Conservation (phyloP, 1,284 basidiomycete species). For the Lignosus rhinocerotis region DNA sequence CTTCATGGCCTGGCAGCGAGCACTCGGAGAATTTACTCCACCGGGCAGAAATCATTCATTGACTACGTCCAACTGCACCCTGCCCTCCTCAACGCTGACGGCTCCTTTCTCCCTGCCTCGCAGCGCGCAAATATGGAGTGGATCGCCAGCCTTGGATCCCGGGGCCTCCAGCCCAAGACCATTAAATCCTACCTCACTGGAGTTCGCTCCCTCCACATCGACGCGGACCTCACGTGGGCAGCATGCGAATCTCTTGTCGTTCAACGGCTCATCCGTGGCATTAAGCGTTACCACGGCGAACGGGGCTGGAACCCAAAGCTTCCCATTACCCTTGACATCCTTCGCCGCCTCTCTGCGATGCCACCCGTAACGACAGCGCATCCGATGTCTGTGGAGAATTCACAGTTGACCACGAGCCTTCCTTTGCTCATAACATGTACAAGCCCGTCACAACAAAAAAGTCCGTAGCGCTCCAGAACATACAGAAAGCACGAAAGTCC, state of each 20-base stretch:
- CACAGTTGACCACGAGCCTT: too few species aligned
- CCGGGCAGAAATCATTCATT: slow-evolving; percentile 33
- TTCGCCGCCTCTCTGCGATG: too few species aligned
- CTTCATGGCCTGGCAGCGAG: slow-evolving; percentile 30
- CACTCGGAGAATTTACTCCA: slow-evolving; percentile 30
- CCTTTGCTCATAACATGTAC: too few species aligned
- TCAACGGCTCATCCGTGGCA: slow-evolving; percentile 28
- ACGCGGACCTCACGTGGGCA: slow-evolving; percentile 26
- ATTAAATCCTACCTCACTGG: slow-evolving; percentile 34
- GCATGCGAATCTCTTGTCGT: slow-evolving; percentile 28
- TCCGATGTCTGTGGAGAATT: too few species aligned
- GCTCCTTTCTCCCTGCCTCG: slow-evolving; percentile 31
- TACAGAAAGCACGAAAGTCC: too few species aligned
- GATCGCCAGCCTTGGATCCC: slow-evolving; percentile 16
- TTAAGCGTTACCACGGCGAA: slow-evolving; percentile 32
- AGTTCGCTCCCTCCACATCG: slow-evolving; percentile 29
- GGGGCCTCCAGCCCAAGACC: slow-evolving; percentile 28
- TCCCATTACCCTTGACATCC: slow-evolving; percentile 28
- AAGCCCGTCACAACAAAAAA: too few species aligned
- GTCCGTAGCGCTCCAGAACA: too few species aligned
- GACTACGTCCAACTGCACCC: slow-evolving; percentile 28
- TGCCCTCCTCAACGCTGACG: slow-evolving; percentile 16
- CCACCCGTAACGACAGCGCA: too few species aligned
- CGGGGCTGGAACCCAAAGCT: slow-evolving; percentile 22
- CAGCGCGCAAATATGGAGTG: slow-evolving; percentile 31